Evolutionary conservation across 768 basidiomycete species (phyloP).

Genomic region (Tricholomella constricta): DNA sequence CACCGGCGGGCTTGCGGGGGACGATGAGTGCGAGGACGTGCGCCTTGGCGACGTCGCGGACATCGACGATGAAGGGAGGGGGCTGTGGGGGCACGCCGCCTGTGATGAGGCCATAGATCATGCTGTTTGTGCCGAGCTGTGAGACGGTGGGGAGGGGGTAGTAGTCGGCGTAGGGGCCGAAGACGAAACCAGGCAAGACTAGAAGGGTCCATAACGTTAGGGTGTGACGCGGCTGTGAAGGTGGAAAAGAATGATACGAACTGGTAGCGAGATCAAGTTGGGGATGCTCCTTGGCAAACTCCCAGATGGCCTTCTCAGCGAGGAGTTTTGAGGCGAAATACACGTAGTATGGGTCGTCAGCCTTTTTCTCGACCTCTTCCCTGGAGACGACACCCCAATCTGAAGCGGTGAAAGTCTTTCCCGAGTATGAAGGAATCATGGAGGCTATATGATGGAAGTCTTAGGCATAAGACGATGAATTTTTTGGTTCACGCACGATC

Average conservation of each 20-base stretch:
- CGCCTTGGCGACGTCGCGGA: conserved; percentile 36
- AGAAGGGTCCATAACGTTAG: not conserved
- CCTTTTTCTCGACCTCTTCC: conserved; percentile 32
- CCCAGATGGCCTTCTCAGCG: conserved; percentile 44
- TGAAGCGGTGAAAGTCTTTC: conserved; percentile 24
- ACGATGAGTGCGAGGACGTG: conserved; percentile 35
- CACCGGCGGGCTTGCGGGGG: conserved; percentile 20
- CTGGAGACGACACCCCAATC: conserved; percentile 37
- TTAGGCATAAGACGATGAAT: not conserved
- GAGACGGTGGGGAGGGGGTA: conserved; percentile 30
- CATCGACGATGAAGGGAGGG: conserved; percentile 36
- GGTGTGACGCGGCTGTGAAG: not conserved
- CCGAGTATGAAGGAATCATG: conserved; percentile 21
- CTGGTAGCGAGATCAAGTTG: conserved; percentile 39
- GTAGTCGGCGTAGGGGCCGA: conserved; percentile 35
- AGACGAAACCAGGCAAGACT: conserved; percentile 41
- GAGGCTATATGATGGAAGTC: conserved; percentile 16
- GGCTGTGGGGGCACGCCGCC: conserved; percentile 21
- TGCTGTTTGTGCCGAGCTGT: conserved; percentile 32
- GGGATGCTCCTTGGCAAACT: conserved; percentile 41
- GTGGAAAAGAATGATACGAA: conserved; percentile 19
- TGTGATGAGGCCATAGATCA: conserved; percentile 29
- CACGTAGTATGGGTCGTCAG: conserved; percentile 30
- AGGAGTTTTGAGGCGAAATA: conserved; percentile 45
- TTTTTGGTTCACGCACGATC: conserved; percentile 24